Percentiles rank a stretch among this genome's conserved stretches.
These are phyloP conservation scores for Dactylellina drechsleri DNA, from an alignment of 2,329 filamentous ascomycete genomes.

Conservation along the genomic window DNA sequence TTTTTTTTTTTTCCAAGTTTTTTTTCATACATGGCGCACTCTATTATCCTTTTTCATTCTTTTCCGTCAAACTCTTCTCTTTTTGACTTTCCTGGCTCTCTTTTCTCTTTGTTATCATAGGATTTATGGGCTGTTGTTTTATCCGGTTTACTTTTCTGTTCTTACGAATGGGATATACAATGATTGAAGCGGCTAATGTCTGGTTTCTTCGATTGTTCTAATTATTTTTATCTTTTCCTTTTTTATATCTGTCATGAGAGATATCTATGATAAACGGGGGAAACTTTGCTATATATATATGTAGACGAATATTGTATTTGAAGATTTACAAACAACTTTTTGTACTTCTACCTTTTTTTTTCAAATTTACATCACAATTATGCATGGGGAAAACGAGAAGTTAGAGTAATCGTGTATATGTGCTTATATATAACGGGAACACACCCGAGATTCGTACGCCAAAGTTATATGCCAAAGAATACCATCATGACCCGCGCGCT, in stretches of 20 bases:
- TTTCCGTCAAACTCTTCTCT: slow-evolving; percentile 21
- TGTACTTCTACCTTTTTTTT: slow-evolving; percentile 18
- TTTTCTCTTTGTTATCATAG: slow-evolving; percentile 4
- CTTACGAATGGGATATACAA: slow-evolving; percentile 12
- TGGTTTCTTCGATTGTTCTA: slow-evolving; percentile 7
- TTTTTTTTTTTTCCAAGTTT: slow-evolving; percentile 2
- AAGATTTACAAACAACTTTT: neutral
- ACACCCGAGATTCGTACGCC: slow-evolving; percentile 1
- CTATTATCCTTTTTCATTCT: slow-evolving; percentile 10
- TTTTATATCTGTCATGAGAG: neutral
- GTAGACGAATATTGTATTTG: slow-evolving; percentile 21
- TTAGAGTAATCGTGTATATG: neutral
- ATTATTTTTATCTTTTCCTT: neutral
- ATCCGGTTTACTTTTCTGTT: slow-evolving; percentile 9
- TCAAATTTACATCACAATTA: neutral
- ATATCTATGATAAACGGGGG: slow-evolving; percentile 37
- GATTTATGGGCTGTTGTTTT: slow-evolving; percentile 16
- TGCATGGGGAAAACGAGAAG: no score
- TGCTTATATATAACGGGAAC: neutral
- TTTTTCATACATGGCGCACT: slow-evolving; percentile 28
- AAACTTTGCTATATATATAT: slow-evolving; percentile 7
- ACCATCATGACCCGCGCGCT: slow-evolving; percentile 18
- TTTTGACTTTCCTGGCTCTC: slow-evolving; percentile 18
- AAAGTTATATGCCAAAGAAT: slow-evolving; percentile 4
- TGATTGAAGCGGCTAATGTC: slow-evolving; percentile 17